phyloP scores from a whole-genome alignment of 768 basidiomycete genomes.

The Lactifluus subvellereus region DNA sequence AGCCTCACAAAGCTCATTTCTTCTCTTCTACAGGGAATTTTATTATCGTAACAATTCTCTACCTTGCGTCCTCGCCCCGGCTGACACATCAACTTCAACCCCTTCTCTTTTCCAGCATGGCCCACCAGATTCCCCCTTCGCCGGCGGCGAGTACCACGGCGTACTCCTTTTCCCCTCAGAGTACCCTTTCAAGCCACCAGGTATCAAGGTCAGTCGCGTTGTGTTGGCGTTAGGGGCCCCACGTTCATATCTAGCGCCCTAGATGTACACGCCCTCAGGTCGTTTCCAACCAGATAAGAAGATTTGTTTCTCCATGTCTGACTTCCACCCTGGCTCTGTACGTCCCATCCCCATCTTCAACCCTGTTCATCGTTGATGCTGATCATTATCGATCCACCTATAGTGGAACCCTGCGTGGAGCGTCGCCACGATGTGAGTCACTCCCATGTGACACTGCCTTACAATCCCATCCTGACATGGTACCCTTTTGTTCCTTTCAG shows the following conservation, averaged over 20 bases:
- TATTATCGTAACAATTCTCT: slow-evolving; percentile 62
- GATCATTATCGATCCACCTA: neutral
- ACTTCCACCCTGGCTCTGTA: slow-evolving; percentile 86
- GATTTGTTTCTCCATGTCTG: slow-evolving; percentile 98
- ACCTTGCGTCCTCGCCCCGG: neutral
- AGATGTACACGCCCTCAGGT: slow-evolving; percentile 91
- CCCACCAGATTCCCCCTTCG: slow-evolving; percentile 87
- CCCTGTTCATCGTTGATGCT: neutral
- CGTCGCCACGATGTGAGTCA: slow-evolving; percentile 82
- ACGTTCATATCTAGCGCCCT: slow-evolving; percentile 17
- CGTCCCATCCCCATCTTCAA: slow-evolving; percentile 30
- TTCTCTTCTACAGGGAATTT: slow-evolving; percentile 68
- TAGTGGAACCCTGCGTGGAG: slow-evolving; percentile 97
- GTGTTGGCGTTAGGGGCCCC: neutral
- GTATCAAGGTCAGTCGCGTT: slow-evolving; percentile 69
- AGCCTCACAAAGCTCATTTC: neutral
- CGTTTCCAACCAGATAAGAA: slow-evolving; percentile 89
- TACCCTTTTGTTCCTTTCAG: slow-evolving; percentile 36
- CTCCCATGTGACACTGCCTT: neutral
- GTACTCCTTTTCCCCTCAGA: slow-evolving; percentile 88
- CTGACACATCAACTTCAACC: slow-evolving; percentile 18
- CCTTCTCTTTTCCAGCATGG: slow-evolving; percentile 55
- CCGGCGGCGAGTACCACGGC: slow-evolving; percentile 92
- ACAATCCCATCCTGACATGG: slow-evolving; percentile 17
- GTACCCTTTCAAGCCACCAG: slow-evolving; percentile 95